Base-by-base conservation (phyloP, 805 yeast genomes). In the Kluyveromyces siamensis region DNA sequence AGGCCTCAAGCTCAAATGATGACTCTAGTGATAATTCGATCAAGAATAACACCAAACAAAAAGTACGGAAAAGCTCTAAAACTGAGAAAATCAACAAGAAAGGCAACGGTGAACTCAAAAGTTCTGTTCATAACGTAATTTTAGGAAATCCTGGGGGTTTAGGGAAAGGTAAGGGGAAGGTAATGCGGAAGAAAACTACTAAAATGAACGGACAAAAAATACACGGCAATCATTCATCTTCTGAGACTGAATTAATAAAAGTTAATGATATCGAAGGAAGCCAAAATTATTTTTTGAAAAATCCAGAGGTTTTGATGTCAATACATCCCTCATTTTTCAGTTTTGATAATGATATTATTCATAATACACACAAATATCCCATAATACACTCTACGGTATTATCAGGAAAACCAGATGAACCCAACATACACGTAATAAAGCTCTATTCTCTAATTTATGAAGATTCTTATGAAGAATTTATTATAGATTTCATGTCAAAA, bases 391-490 rank as follows among this genome's bases (percentile, higher is more conserved):
- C 35, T 13, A 30, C 35, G 8, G 35, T 13, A 11, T 13, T 30
- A 13, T 30, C 35, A 30, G 35, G 35, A 10, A 13, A 30, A 30
- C 11, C 11, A 13, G 8, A 30, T 30, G 35, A 8, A 30, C 25
- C 25, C 25, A 21, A 21, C 6, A 36, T 14, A 16, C 40, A 37
- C 17, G 17, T 19, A 27, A 55, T 60, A 17, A 48, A 49, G 36
- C 48, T 63, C 21, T 54, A 50, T 43, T 59, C 57, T 19, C 49
- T 56, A 10, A 40, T 65, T 40, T 62, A 48, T 46, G 46, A 53
- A 11, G 52, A 58, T 27, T 58, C 50, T 41, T 40, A 46, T 42
- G 69, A 65, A 50, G 55, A 55, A 30, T 65, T 54, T 48, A 53
- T 55, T 8, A 45, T 65, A 2, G 50, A 58, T 48, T 63, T 63